Percentiles rank a stretch among this genome's conserved stretches.
Evolutionary conservation across 345 rosid species (phyloP).

Genomic region (Cardiospermum halicacabum): DNA sequence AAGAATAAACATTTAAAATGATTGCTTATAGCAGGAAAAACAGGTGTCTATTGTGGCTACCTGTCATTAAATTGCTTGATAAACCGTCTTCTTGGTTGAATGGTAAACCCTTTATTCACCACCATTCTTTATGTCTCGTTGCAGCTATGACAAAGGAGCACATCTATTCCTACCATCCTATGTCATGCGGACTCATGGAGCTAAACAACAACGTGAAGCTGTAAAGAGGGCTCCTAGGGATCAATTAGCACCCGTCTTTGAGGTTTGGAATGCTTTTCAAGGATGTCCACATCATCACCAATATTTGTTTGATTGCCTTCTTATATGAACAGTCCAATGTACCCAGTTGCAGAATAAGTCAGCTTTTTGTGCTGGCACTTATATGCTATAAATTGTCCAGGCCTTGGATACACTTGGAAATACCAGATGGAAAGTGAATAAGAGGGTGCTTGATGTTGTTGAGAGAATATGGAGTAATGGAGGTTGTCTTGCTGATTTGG

Average conservation of each 20-base stretch:
- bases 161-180: constrained; percentile 76
- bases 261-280: constrained; percentile 44
- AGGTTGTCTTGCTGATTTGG: constrained; percentile 59
- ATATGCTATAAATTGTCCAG: constrained; percentile 25
- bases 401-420: constrained; percentile 78
- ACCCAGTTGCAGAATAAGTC: constrained; percentile 4
- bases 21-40: too few relatives aligned
- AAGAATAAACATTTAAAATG: too few relatives aligned
- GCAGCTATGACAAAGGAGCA: constrained; percentile 91
- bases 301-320: constrained; percentile 1
- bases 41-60: too few relatives aligned
- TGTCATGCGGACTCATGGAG: constrained; percentile 91
- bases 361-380: constrained; percentile 1
- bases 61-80: constrained; percentile 9
- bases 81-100: background rate
- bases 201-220: constrained; percentile 75
- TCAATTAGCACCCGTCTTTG: constrained; percentile 73
- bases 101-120: constrained; percentile 11
- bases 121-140: constrained; percentile 12
- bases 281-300: background rate
- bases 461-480: constrained; percentile 83
- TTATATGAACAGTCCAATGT: background rate
- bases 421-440: constrained; percentile 78
- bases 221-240: constrained; percentile 52
- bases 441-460: constrained; percentile 56